Evolutionary conservation across 2,329 filamentous ascomycete species (phyloP).

Genomic region (Tolypocladium amazonense): DNA sequence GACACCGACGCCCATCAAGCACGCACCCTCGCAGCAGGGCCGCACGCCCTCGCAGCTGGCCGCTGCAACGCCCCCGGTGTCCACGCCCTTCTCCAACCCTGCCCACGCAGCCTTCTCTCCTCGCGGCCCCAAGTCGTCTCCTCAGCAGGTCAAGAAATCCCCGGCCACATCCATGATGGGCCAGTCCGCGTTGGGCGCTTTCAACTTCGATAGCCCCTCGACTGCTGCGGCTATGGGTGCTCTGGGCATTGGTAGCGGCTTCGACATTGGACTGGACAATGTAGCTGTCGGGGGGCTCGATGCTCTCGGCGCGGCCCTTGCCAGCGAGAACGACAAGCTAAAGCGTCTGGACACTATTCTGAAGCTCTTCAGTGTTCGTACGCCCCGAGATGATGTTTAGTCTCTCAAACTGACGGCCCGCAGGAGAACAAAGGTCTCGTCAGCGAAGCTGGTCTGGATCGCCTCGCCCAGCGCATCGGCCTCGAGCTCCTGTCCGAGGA

Average conservation of each 20-base stretch:
- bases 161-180: constrained; percentile 44
- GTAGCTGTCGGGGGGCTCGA: constrained; percentile 38
- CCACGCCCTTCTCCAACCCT: constrained; percentile 53
- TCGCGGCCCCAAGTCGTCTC: constrained; percentile 46
- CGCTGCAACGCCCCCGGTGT: constrained; percentile 53
- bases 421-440: constrained; percentile 49
- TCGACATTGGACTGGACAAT: constrained; percentile 43
- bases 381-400: neutral
- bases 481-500: constrained; percentile 53
- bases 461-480: constrained; percentile 57
- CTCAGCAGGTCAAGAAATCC: constrained; percentile 54
- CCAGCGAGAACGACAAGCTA: constrained; percentile 42
- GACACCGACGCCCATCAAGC: constrained; percentile 40
- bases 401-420: constrained; percentile 1
- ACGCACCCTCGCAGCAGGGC: constrained; percentile 29
- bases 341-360: constrained; percentile 44
- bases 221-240: constrained; percentile 51
- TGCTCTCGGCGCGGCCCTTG: constrained; percentile 24
- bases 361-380: constrained; percentile 35
- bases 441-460: constrained; percentile 64
- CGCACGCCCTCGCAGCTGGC: constrained; percentile 40
- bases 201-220: constrained; percentile 55
- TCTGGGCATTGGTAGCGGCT: constrained; percentile 35
- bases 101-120: constrained; percentile 50
- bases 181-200: constrained; percentile 31